Base-by-base conservation (phyloP, 306 rosid genomes). In the Vigna angularis region DNA sequence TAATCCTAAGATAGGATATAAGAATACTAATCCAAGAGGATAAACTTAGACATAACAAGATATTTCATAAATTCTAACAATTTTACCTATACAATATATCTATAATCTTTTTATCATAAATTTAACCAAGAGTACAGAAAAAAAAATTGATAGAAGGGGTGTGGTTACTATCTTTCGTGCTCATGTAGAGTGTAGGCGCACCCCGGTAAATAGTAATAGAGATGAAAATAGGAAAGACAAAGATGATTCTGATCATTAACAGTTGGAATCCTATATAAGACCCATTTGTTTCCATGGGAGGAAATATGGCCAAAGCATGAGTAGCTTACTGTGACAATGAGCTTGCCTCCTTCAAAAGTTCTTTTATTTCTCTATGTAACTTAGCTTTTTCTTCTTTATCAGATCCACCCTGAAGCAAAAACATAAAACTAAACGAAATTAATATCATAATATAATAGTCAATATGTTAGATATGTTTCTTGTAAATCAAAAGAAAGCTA, bases 281-380 rank as follows among this genome's bases (percentile, higher is more conserved):
- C 18, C 65, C 16, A 5, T 49, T 59, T 59, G n/a, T 28, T 73
- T 32, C 56, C 38, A 30, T 28, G 15, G 42, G 36, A 73, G 53
- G 66, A 52, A 66, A 72, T 22, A 17, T 34, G 38, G 50, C 65
- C 66, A 79, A 73, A 63, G 36, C 51, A 56, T 1, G 24, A 45
- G 72, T 68, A n/a, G 85, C 97, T 88, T 82, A 92, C 98, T 91
- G 97, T 3, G 98, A 91, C 84, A 88, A 68, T 62, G 90, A 44
- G 91, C 84, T 86, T 11, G 97, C 98, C 80, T 92, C 98, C 74
- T 80, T 92, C 86, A 89, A 63, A 61, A 92, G 92, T 69, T 88
- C 81, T 70, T 84, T 88, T 79, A 95, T 93, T 84, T 91, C 97
- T 70, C 24, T 82, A 40, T 84, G 88, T 83, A 95, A 69, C 76